phyloP scores from a whole-genome alignment of 768 basidiomycete genomes.

The Clathrus columnatus region DNA sequence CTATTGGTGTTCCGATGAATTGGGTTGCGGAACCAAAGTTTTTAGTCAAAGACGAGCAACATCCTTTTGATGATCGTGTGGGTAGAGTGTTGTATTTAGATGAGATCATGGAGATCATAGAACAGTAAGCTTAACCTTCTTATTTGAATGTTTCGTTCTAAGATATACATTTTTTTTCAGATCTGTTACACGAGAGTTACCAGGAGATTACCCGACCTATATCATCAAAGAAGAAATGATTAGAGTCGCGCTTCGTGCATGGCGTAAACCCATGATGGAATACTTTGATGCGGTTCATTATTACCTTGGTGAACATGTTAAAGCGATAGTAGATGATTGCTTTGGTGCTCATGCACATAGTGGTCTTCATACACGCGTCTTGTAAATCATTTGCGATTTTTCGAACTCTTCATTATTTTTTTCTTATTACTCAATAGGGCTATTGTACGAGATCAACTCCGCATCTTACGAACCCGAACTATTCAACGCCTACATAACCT shows the following conservation, averaged over 20 bases:
- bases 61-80: conserved; percentile 16
- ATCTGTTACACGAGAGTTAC: conserved; percentile 62
- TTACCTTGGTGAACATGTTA: neutral
- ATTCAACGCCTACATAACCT: neutral
- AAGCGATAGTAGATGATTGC: conserved; percentile 1
- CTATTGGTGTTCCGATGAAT: neutral
- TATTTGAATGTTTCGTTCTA: neutral
- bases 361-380: conserved; percentile 5
- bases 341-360: conserved; percentile 4
- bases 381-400: neutral
- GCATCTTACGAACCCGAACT: neutral
- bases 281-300: conserved; percentile 6
- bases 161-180: conserved; percentile 25
- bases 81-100: conserved; percentile 25
- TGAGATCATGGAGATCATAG: conserved; percentile 13
- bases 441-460: neutral
- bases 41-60: conserved; percentile 32
- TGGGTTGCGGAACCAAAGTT: conserved; percentile 21
- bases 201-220: conserved; percentile 56
- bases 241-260: conserved; percentile 1
- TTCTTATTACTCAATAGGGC: neutral
- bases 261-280: conserved; percentile 5
- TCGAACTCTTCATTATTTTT: neutral
- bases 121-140: conserved; percentile 18
- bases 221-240: conserved; percentile 49